These are phyloP conservation scores for Cyclotella sp. DNA, from an alignment of 108 stramenopile species.

Conservation along the genomic window DNA sequence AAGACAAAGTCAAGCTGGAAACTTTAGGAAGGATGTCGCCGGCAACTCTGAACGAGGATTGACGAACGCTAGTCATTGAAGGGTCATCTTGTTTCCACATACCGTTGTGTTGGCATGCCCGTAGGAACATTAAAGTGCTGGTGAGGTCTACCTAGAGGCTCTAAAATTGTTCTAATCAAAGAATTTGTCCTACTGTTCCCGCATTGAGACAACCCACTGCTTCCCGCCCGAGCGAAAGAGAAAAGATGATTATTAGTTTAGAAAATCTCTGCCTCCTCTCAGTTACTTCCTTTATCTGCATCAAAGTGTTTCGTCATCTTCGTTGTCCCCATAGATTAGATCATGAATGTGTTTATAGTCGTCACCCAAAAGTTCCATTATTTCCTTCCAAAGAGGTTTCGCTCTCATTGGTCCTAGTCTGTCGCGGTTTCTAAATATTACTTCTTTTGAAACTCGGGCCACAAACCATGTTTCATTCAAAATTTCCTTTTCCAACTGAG, in stretches of 20 bases:
- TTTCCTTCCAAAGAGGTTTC: slow-evolving; percentile 89
- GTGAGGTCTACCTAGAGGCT: too few relatives aligned
- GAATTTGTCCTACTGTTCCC: too few relatives aligned
- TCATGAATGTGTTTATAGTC: slow-evolving; percentile 67
- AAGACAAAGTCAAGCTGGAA: slow-evolving; percentile 53
- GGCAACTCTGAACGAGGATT: background rate
- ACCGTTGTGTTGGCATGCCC: too few relatives aligned
- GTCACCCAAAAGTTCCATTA: slow-evolving; percentile 81
- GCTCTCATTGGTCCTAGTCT: slow-evolving; percentile 79
- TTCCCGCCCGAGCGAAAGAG: too few relatives aligned
- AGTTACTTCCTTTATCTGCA: background rate
- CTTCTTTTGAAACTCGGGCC: slow-evolving; percentile 62
- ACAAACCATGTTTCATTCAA: slow-evolving; percentile 63
- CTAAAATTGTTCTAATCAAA: too few relatives aligned
- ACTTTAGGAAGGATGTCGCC: slow-evolving; percentile 31
- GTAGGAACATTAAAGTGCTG: too few relatives aligned
- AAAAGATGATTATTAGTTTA: too few relatives aligned
- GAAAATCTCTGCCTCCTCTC: too few relatives aligned
- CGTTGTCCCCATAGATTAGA: slow-evolving; percentile 61
- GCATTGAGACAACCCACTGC: too few relatives aligned
- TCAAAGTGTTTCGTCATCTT: slow-evolving; percentile 8
- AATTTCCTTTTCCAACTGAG: slow-evolving; percentile 67
- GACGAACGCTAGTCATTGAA: too few relatives aligned
- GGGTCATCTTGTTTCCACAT: too few relatives aligned
- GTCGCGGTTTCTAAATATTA: slow-evolving; percentile 77